Evolutionary conservation across 371 early-diverging fungal species (phyloP).

Genomic region (Rhizopus arrhizus): DNA sequence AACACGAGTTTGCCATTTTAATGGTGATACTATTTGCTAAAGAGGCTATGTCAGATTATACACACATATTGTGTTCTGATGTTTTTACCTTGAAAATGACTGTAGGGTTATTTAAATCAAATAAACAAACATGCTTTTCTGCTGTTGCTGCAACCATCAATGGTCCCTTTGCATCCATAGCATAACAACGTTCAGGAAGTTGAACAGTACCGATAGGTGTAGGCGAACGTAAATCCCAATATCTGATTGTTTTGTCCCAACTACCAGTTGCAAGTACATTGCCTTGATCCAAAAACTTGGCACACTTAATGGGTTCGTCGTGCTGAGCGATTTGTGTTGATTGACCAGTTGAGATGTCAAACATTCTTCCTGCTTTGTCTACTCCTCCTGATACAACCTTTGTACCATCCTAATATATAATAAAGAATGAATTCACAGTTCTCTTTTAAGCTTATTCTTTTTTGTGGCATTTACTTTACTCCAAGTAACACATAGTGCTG

Average conservation of each 20-base stretch:
- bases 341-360: slow-evolving; percentile 81
- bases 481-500: slow-evolving; percentile 85
- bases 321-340: slow-evolving; percentile 80
- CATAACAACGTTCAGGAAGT: slow-evolving; percentile 84
- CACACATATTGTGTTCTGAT: background rate
- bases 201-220: slow-evolving; percentile 72
- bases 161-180: slow-evolving; percentile 75
- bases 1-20: slow-evolving; percentile 87
- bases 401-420: slow-evolving; percentile 74
- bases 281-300: slow-evolving; percentile 72
- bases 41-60: background rate
- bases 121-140: slow-evolving; percentile 68
- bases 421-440: background rate
- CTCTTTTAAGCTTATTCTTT: background rate
- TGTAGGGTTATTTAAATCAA: slow-evolving; percentile 81
- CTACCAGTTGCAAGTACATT: slow-evolving; percentile 66
- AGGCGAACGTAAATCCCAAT: slow-evolving; percentile 89
- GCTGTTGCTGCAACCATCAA: slow-evolving; percentile 41
- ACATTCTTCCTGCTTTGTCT: slow-evolving; percentile 81
- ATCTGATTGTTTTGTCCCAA: slow-evolving; percentile 97
- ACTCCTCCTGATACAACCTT: slow-evolving; percentile 86
- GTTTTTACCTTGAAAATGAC: slow-evolving; percentile 65
- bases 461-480: slow-evolving; percentile 68
- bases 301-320: slow-evolving; percentile 77
- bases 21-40: slow-evolving; percentile 69